Evolutionary conservation across 441 rosid genomes (phyloP), one percentile per base, ranked within the genome.

Genomic region (Sinapis alba): DNA sequence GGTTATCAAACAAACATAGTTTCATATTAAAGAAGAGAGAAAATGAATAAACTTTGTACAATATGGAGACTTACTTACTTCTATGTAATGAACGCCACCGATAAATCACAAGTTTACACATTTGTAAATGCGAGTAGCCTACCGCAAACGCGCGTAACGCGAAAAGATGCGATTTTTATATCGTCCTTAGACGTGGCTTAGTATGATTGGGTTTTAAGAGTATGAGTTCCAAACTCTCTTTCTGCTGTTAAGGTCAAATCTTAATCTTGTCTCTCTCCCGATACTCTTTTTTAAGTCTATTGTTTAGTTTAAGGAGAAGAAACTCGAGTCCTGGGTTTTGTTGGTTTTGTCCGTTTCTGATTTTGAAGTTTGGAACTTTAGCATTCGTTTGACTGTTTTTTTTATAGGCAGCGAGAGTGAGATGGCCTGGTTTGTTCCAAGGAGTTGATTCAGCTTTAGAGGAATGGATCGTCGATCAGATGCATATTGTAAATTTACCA

Each of bases 401-500:
- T n/a, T 26, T 28, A 6, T 28, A 28, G 34, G 34, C 34, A 63
- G 96, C 97, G 12, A 91, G 79, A 83, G 80, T 82, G 77, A 87
- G 99, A 81, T 92, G 99, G 98, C 91, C 92, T n/a, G 79, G 73
- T 70, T 80, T 92, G 68, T 91, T 92, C 68, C 74, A 82, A 16
- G 89, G 81, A 30, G 98, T 88, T 73, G 94, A 83, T 68, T 86
- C 92, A 11, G 43, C 78, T 45, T 47, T 81, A 77, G 96, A 87
- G 87, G 88, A 83, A 53, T 95, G 99, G 99, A 83, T 95, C 72
- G 89, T 88, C n/a, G 93, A 88, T 62, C 97, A 95, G 81, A 91
- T 92, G 98, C 80, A 84, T 84, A 83, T 23, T 1, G 96, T 94
- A 86, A 81, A 51, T 77, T 63, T 65, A 59, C 5, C 57, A 18